phyloP scores from a whole-genome alignment of 768 basidiomycete species.

The Thelephora aurantiotincta region DNA sequence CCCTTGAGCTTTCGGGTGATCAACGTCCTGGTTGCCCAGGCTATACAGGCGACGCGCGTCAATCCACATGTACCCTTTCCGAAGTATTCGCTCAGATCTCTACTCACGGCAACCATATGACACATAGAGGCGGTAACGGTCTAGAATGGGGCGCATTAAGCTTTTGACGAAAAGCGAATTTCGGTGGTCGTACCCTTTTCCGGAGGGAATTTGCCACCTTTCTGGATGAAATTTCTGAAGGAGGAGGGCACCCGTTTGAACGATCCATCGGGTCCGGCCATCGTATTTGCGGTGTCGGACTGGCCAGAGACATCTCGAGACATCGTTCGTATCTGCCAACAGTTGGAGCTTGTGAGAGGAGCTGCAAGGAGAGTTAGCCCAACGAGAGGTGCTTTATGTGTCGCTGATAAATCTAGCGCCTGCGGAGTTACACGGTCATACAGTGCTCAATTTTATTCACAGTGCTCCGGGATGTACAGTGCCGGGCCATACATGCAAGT shows the following conservation, averaged over 20 bases:
- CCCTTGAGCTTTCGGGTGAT: conserved; percentile 89
- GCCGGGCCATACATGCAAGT: too few relatives aligned
- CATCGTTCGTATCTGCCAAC: not conserved
- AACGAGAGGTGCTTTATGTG: too few relatives aligned
- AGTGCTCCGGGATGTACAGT: too few relatives aligned
- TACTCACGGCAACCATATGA: conserved; percentile 71
- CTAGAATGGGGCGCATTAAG: conserved; percentile 21
- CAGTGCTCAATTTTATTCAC: too few relatives aligned
- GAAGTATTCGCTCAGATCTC: not conserved
- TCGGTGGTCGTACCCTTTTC: conserved; percentile 47
- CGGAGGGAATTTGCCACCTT: conserved; percentile 50
- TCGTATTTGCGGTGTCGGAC: conserved; percentile 41
- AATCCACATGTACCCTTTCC: too few relatives aligned
- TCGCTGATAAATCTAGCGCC: too few relatives aligned
- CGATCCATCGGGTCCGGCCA: conserved; percentile 43
- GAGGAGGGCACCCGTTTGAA: conserved; percentile 43
- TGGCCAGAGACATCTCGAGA: conserved; percentile 19
- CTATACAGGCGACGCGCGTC: conserved; percentile 27
- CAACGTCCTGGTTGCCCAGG: conserved; percentile 88
- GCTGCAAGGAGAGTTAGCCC: too few relatives aligned
- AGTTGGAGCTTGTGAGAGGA: too few relatives aligned
- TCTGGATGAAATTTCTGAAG: conserved; percentile 44
- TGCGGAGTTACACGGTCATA: too few relatives aligned
- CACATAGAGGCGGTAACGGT: conserved; percentile 86
- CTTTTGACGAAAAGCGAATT: not conserved